Conservation (phyloP, 2,329 filamentous ascomycete genomes). For the Penicillium sp. region DNA sequence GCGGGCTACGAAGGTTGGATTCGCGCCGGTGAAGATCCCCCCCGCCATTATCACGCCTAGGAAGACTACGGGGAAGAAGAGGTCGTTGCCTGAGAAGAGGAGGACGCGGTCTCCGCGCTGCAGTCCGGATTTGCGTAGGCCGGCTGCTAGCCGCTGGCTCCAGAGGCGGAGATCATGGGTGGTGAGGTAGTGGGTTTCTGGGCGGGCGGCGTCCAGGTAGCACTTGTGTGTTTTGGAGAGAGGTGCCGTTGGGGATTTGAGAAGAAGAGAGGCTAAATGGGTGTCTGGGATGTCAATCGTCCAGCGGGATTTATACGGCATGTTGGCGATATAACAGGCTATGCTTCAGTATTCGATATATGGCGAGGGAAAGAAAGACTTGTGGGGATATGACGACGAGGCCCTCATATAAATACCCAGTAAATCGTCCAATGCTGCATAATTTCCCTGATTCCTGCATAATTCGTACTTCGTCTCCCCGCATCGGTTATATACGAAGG, state of each 20-base stretch:
- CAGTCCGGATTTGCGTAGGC: conserved; percentile 56
- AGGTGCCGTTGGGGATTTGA: conserved; percentile 42
- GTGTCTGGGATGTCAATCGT: conserved; percentile 40
- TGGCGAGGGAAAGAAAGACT: neutral
- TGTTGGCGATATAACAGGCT: neutral
- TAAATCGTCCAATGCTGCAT: neutral
- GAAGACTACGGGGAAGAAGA: conserved; percentile 63
- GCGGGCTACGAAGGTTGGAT: conserved; percentile 58
- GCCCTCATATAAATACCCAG: neutral
- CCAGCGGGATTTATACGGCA: conserved; percentile 49
- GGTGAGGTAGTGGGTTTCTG: conserved; percentile 60
- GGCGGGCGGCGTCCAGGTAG: conserved; percentile 58
- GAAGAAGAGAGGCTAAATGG: conserved; percentile 38
- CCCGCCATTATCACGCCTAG: conserved; percentile 69
- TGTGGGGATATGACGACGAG: neutral
- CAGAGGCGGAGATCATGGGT: conserved; percentile 58
- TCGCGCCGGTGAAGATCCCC: conserved; percentile 68
- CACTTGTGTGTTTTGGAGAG: conserved; percentile 39
- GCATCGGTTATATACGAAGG: neutral
- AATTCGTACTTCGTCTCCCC: neutral
- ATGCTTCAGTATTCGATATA: neutral
- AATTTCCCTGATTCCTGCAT: neutral
- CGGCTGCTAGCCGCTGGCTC: conserved; percentile 62
- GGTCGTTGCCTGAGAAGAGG: conserved; percentile 62
- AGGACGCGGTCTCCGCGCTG: conserved; percentile 61